Evolutionary conservation across 1,139 yeast genomes (phyloP), one percentile per base, ranked within the genome.

Genomic region (Pneumocystis jirovecii): DNA sequence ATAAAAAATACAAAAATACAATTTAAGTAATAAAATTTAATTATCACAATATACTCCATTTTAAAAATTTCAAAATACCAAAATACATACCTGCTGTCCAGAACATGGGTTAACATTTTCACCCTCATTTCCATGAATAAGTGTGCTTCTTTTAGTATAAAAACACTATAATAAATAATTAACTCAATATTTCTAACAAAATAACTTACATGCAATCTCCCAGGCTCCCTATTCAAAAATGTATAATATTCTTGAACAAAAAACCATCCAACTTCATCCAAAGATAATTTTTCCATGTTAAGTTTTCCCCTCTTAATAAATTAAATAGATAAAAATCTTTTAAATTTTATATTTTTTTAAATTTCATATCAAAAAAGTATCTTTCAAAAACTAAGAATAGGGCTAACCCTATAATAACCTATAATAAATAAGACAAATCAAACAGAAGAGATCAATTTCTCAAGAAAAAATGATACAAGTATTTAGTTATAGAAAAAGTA

Each of bases 161-260:
- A 78, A 76, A 66, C 72, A 72, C 72, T 70, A 62, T 5, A 50
- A 50, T 50, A 50, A 34, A 37, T 31, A 44, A 50, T 42, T 35
- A n/a, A 10, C 25, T 63, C 8, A 31, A 12, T 15, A 31, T 50
- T 35, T 37, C 37, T 21, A 45, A n/a, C 37, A 19, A 39, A 12
- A 19, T 37, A 2, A 64, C 70, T 25, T 70, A 70, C 72, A 67
- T 74, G 75, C 44, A 78, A 72, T 60, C 70, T 69, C 57, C 72
- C 70, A 42, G 78, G 78, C 61, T 72, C 70, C 63, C 70, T 69
- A 70, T 76, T 75, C 67, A 78, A 69, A 64, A 69, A 69, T 21
- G 77, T 72, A 69, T 78, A 78, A 71, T 78, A 78, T 68, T 74
- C 73, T 68, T 76, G 75, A 31, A 76, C 77, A 69, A 78, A 78